These are phyloP conservation scores for Pseudogymnoascus sp. DNA, from an alignment of 2,329 filamentous ascomycete genomes.

Conservation along the genomic window DNA sequence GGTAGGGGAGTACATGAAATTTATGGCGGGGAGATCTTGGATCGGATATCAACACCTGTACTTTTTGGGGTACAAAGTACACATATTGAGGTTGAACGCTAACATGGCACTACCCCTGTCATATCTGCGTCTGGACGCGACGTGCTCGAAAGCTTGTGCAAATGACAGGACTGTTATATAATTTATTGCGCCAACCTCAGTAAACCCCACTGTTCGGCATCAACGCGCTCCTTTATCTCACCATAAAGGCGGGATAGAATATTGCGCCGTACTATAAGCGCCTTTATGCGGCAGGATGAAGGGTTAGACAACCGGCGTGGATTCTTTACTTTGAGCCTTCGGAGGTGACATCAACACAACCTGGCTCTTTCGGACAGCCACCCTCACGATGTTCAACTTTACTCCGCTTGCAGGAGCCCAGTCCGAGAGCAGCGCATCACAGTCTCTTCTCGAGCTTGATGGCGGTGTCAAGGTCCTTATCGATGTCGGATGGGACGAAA, in stretches of 20 bases:
- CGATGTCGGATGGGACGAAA: slow-evolving; percentile 92
- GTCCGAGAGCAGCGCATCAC: slow-evolving; percentile 75
- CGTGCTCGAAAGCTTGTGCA: slow-evolving; percentile 3
- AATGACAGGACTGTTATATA: slow-evolving; percentile 5
- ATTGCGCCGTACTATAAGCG: background rate
- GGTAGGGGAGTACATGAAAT: background rate
- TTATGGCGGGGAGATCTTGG: slow-evolving; percentile 8
- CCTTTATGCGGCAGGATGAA: slow-evolving; percentile 8
- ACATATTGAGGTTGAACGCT: slow-evolving; percentile 6
- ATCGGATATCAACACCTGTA: slow-evolving; percentile 8
- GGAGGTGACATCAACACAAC: slow-evolving; percentile 3
- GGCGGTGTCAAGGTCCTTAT: slow-evolving; percentile 92
- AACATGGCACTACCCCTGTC: slow-evolving; percentile 3
- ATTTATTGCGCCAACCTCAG: slow-evolving; percentile 8
- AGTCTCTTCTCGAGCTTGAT: slow-evolving; percentile 94
- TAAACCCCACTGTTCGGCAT: background rate
- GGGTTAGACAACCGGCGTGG: background rate
- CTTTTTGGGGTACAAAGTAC: slow-evolving; percentile 9
- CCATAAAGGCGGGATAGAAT: background rate
- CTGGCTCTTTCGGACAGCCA: background rate
- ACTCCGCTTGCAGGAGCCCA: slow-evolving; percentile 86
- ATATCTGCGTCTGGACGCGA: background rate
- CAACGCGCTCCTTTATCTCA: background rate
- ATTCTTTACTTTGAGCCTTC: background rate
- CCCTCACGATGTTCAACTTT: slow-evolving; percentile 78